Evolutionary conservation across 148 eudicot genomes (phyloP), one percentile per base, ranked within the genome.

Genomic region (Beta vulgaris): DNA sequence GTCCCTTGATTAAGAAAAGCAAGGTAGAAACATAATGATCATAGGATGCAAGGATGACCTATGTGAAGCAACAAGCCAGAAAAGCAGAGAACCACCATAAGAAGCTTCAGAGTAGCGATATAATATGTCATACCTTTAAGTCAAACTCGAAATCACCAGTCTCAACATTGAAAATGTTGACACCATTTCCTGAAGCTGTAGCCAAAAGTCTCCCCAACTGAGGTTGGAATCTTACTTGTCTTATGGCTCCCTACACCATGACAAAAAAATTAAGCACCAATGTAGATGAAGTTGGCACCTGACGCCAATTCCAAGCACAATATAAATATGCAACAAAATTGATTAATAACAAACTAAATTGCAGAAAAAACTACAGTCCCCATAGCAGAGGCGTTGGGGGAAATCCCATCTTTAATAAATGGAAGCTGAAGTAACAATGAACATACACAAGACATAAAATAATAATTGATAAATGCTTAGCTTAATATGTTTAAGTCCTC

Each of bases 171-270:
- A 84, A 53, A 6, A 86, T n/a, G 44, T 65, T 77, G 74, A 84
- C 75, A 57, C 31, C 69, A 28, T 82, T 86, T 31, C 82, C 85
- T 1, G 81, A 32, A 62, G 85, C 82, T 16, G 84, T 72, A 7
- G 89, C 89, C 75, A 86, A 46, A 19, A 86, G 72, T 48, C 72
- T 76, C 42, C 89, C 89, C 18, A 28, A 5, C 77, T 59, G 78
- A 57, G 89, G 85, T 73, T 86, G 85, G 63, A 86, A 84, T 78
- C 89, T 82, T 35, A 86, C 84, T 78, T 82, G 82, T 55, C 71
- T 76, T 36, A 60, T 82, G 32, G 77, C 89, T 68, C 85, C 87
- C 84, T 86, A 76, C 59, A 75, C n/a, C 32, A 71, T 28, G 57
- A 31, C 39, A 37, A 10, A 70, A 9, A 48, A 53, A n/a, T 19